Conservation (phyloP, 441 rosid species). For the Adansonia grandidieri region DNA sequence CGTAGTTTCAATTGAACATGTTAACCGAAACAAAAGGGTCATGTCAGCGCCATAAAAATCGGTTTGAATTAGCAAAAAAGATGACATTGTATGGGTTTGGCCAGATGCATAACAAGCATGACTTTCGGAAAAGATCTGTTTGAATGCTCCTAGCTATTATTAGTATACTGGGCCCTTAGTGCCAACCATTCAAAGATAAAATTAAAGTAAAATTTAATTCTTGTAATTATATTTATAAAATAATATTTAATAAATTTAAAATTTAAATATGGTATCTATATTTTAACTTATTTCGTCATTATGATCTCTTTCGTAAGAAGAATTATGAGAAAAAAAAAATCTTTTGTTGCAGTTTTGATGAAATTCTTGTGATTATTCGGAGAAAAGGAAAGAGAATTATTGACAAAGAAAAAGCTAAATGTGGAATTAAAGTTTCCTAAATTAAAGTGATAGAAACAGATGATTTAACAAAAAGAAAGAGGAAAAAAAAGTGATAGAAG, state of each 20-base stretch:
- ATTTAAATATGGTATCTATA: too few relatives aligned
- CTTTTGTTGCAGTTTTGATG: background rate
- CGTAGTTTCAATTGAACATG: background rate
- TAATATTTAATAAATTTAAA: too few relatives aligned
- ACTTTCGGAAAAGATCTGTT: background rate
- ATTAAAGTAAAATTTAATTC: too few relatives aligned
- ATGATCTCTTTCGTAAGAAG: too few relatives aligned
- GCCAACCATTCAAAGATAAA: too few relatives aligned
- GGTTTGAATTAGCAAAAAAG: slow-evolving; percentile 4
- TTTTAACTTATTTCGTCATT: too few relatives aligned
- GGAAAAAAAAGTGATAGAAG: background rate
- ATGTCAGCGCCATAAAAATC: background rate
- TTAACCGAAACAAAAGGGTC: slow-evolving; percentile 8
- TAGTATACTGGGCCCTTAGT: background rate
- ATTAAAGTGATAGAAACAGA: background rate
- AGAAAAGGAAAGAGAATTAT: too few relatives aligned
- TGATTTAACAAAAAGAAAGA: background rate
- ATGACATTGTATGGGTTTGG: background rate
- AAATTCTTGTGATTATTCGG: background rate
- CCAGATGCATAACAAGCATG: background rate
- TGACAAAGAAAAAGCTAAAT: background rate
- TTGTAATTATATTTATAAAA: too few relatives aligned
- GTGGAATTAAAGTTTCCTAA: background rate
- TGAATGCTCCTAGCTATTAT: background rate
- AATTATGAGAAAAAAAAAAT: too few relatives aligned